Evolutionary conservation across 2,329 filamentous ascomycete genomes (phyloP).

Genomic region (Neonectria neomacrospora): DNA sequence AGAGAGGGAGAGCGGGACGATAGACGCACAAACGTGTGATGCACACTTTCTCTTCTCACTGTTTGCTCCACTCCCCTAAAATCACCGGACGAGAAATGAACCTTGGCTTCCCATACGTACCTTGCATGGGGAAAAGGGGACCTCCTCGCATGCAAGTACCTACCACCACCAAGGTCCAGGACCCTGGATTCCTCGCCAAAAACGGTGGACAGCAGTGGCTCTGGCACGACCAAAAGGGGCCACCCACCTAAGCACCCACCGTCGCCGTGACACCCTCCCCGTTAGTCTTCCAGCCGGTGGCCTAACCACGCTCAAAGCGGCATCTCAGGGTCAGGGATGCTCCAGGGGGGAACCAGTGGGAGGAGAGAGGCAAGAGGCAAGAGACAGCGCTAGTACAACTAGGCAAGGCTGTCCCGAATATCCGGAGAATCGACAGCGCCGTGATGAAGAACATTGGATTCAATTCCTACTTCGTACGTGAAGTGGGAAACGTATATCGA

Average conservation of each 20-base stretch:
- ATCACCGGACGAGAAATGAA: constrained; percentile 10
- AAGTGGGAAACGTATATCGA: neutral
- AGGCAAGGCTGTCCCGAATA: too few relatives aligned
- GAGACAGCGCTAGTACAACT: neutral
- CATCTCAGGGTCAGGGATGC: neutral
- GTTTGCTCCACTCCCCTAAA: constrained; percentile 20
- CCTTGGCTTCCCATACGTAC: constrained; percentile 10
- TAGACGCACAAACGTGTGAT: constrained; percentile 8
- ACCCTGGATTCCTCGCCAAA: neutral
- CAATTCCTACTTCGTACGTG: too few relatives aligned
- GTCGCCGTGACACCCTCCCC: neutral
- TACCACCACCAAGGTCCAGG: neutral
- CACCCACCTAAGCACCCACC: neutral
- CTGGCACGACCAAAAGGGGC: constrained; percentile 1
- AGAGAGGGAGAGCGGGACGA: neutral
- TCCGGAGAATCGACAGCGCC: neutral
- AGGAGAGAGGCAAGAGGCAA: neutral
- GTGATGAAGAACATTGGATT: neutral
- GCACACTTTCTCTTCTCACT: constrained; percentile 5
- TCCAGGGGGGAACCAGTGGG: constrained; percentile 1
- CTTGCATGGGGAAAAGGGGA: constrained; percentile 11
- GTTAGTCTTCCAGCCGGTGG: neutral
- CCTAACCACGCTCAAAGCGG: constrained; percentile 1
- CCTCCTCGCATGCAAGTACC: neutral
- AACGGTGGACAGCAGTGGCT: neutral